phyloP scores from a whole-genome alignment of 1,139 yeast genomes.

The Yamadazyma sp. region DNA sequence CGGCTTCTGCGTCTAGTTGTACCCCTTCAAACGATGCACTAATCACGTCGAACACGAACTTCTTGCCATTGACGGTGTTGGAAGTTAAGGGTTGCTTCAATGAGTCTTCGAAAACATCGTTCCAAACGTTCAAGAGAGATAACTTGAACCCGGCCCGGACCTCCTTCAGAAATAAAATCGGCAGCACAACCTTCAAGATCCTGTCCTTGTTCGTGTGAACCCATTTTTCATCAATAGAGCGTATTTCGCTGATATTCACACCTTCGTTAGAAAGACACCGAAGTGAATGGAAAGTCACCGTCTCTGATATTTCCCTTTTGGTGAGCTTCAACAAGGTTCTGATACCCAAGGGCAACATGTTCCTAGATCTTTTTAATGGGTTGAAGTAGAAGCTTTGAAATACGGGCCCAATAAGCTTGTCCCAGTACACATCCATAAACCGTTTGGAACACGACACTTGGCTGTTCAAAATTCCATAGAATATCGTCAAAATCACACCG shows the following conservation, averaged over 20 bases:
- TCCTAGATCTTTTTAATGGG: not conserved
- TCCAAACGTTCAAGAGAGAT: slow-evolving; percentile 3
- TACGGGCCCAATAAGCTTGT: slow-evolving; percentile 34
- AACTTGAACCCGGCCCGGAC: slow-evolving; percentile 28
- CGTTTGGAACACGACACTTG: slow-evolving; percentile 18
- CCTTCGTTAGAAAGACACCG: slow-evolving; percentile 38
- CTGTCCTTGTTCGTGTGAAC: slow-evolving; percentile 30
- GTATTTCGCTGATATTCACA: slow-evolving; percentile 28
- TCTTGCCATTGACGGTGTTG: not conserved
- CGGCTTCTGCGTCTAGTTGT: slow-evolving; percentile 1
- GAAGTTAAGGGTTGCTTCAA: slow-evolving; percentile 1
- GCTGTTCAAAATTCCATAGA: slow-evolving; percentile 32
- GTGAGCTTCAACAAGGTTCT: slow-evolving; percentile 24
- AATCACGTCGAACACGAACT: not conserved
- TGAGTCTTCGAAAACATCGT: not conserved
- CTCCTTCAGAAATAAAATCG: slow-evolving; percentile 25
- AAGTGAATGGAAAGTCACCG: slow-evolving; percentile 24
- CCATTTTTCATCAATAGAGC: slow-evolving; percentile 37
- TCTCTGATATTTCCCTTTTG: slow-evolving; percentile 26
- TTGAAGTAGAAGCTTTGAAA: slow-evolving; percentile 35
- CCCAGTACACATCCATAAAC: slow-evolving; percentile 39
- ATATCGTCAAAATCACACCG: slow-evolving; percentile 28
- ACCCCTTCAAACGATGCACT: slow-evolving; percentile 1
- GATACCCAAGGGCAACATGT: slow-evolving; percentile 12
- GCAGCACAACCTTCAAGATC: slow-evolving; percentile 26